Evolutionary conservation across 768 basidiomycete genomes (phyloP).

Genomic region (Boletus barrowsii): DNA sequence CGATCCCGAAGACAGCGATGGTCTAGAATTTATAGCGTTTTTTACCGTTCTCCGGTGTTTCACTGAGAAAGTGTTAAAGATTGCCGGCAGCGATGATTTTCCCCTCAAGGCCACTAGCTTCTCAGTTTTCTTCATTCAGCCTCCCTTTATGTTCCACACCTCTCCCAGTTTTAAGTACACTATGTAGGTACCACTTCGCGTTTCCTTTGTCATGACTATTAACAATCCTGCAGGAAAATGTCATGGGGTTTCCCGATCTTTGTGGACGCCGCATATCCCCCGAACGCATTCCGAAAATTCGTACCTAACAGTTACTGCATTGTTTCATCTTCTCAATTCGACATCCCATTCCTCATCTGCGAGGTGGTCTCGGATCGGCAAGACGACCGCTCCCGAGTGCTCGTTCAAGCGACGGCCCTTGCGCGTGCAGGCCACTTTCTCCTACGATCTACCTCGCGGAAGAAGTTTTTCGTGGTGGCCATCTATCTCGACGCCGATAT

Average conservation of each 20-base stretch:
- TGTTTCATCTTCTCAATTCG: neutral
- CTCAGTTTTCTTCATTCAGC: constrained; percentile 5
- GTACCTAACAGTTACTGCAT: neutral
- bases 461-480: neutral
- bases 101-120: constrained; percentile 7
- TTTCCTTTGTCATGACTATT: neutral
- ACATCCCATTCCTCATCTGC: neutral
- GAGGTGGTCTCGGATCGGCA: neutral
- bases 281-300: neutral
- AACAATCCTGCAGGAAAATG: neutral
- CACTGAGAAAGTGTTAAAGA: neutral
- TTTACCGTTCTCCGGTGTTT: neutral
- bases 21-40: neutral
- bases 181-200: neutral
- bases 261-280: neutral
- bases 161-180: neutral
- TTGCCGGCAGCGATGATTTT: neutral
- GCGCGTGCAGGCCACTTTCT: neutral
- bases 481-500: neutral
- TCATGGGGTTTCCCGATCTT: neutral
- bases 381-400: neutral
- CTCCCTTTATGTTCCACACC: constrained; percentile 5
- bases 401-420: neutral
- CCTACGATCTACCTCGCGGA: neutral
- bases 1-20: neutral